Percentiles rank a stretch among this genome's conserved stretches.
Conservation (phyloP, 352 stramenopile genomes). For the Phytopythium delawarense region DNA sequence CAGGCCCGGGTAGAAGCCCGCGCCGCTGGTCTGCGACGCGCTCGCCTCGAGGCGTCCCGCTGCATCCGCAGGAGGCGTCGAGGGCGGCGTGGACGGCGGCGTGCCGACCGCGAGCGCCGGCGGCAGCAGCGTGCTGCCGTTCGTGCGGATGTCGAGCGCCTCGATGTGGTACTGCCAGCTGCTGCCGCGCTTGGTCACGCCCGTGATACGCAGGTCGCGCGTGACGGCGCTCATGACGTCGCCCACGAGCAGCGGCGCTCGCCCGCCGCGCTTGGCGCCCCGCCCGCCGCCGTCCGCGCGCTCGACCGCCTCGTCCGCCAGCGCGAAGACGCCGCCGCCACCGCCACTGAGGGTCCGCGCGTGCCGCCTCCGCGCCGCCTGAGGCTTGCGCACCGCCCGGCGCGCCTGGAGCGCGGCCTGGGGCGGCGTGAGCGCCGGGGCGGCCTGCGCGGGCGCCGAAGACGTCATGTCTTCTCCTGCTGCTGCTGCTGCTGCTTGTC, state of each 20-base stretch:
- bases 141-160: constrained; percentile 56
- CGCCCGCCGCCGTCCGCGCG: background rate
- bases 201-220: constrained; percentile 69
- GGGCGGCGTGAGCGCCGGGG: background rate
- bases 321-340: background rate
- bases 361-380: background rate
- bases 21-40: background rate
- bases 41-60: constrained; percentile 6
- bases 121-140: constrained; percentile 8
- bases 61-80: background rate
- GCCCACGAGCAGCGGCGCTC: constrained; percentile 10
- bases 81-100: constrained; percentile 4
- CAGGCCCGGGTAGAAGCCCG: constrained; percentile 28
- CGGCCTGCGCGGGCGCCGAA: background rate
- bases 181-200: constrained; percentile 53
- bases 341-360: background rate
- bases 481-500: background rate
- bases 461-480: background rate
- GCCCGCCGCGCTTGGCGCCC: background rate
- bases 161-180: constrained; percentile 84
- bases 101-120: background rate
- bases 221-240: constrained; percentile 27
- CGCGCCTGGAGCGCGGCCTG: background rate
- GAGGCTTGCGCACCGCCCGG: background rate
- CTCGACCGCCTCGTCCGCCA: background rate